phyloP scores from a whole-genome alignment of 352 stramenopile genomes.

The Bremia lactucae region DNA sequence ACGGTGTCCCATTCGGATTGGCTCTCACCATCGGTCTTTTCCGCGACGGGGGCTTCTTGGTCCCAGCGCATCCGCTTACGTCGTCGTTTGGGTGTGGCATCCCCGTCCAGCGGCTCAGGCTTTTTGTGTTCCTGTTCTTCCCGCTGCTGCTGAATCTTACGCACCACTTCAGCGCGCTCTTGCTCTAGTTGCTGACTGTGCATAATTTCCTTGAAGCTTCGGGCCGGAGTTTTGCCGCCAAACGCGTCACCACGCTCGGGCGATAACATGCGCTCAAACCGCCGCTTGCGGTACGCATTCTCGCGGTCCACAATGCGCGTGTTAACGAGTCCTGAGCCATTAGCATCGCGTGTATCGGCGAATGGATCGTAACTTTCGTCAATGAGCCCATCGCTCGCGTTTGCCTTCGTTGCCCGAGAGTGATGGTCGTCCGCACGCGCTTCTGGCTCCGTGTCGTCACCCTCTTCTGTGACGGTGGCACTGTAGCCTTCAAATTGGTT shows the following conservation, averaged over 20 bases:
- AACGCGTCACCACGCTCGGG: constrained; percentile 89
- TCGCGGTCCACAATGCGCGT: constrained; percentile 91
- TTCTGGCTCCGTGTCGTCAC: constrained; percentile 30
- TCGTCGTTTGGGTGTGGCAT: constrained; percentile 46
- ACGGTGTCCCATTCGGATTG: constrained; percentile 70
- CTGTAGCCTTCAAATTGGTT: constrained; percentile 58
- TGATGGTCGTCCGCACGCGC: constrained; percentile 26
- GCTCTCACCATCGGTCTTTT: constrained; percentile 53
- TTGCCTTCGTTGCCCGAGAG: constrained; percentile 5
- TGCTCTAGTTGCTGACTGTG: constrained; percentile 80
- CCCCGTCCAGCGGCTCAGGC: constrained; percentile 14
- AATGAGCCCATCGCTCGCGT: constrained; percentile 39
- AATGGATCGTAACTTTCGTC: constrained; percentile 88
- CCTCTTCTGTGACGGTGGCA: constrained; percentile 42
- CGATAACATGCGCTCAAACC: constrained; percentile 83
- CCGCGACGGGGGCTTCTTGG: constrained; percentile 33
- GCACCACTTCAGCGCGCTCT: constrained; percentile 78
- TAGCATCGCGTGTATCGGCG: constrained; percentile 55
- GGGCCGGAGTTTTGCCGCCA: constrained; percentile 64
- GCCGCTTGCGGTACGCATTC: constrained; percentile 84
- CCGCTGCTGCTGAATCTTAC: constrained; percentile 81
- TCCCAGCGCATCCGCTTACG: constrained; percentile 83
- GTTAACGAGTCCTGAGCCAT: constrained; percentile 89
- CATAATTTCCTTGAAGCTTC: constrained; percentile 87
- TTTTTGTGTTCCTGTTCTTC: constrained; percentile 44